Percentiles rank a stretch among this genome's conserved stretches.
phyloP scores from a whole-genome alignment of 1,284 basidiomycete species.

The Grifola frondosa region DNA sequence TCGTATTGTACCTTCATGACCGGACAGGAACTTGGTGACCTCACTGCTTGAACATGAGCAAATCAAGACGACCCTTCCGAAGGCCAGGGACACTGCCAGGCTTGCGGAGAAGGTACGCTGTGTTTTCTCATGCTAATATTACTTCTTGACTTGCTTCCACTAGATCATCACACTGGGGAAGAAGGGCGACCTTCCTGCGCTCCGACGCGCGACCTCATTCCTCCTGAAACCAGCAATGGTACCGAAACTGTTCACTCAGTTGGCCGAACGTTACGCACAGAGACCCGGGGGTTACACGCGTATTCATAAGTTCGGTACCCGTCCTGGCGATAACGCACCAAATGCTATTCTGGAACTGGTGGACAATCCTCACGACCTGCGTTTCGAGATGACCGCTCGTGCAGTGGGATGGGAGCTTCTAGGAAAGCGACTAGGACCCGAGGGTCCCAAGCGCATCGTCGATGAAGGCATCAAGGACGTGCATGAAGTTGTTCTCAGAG shows the following conservation, averaged over 20 bases:
- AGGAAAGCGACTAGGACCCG: constrained; percentile 48
- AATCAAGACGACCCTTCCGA: constrained; percentile 95
- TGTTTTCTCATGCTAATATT: background rate
- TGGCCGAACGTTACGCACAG: constrained; percentile 79
- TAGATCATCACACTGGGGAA: constrained; percentile 91
- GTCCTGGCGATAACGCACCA: constrained; percentile 92
- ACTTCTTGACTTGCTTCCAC: background rate
- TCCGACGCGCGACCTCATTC: constrained; percentile 70
- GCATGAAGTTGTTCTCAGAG: constrained; percentile 46
- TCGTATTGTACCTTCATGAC: background rate
- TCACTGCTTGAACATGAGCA: constrained; percentile 95
- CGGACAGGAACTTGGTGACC: constrained; percentile 85
- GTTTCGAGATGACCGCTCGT: constrained; percentile 82
- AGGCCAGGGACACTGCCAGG: constrained; percentile 90
- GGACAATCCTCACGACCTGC: constrained; percentile 89
- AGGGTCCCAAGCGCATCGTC: constrained; percentile 46
- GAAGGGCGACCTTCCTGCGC: constrained; percentile 66
- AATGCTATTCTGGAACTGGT: constrained; percentile 92
- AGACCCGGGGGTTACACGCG: constrained; percentile 96
- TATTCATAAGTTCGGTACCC: constrained; percentile 86
- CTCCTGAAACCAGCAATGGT: constrained; percentile 71
- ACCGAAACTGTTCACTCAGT: constrained; percentile 79
- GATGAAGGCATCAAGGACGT: constrained; percentile 50
- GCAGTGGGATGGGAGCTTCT: constrained; percentile 80
- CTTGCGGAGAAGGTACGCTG: constrained; percentile 85